Conservation (phyloP, 83 land plant species). For the Thuja plicata region DNA sequence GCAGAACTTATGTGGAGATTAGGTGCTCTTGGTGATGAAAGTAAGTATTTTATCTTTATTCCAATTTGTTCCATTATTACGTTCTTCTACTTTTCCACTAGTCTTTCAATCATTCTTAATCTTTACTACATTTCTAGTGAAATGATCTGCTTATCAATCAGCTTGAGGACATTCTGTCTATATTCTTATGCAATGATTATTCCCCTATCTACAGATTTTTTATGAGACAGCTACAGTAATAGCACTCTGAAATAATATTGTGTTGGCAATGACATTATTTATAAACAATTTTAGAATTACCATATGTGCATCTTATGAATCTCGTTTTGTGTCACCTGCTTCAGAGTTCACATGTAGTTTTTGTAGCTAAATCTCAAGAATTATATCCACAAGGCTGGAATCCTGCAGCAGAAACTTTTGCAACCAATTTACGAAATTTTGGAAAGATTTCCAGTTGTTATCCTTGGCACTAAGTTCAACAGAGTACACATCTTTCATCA, state of each 20-base stretch:
- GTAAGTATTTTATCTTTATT: constrained; percentile 25
- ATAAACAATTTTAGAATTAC: background rate
- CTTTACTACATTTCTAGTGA: background rate
- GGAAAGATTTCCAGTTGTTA: background rate
- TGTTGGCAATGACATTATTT: background rate
- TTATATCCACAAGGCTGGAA: background rate
- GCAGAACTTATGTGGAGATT: constrained; percentile 77
- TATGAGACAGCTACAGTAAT: background rate
- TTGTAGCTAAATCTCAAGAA: background rate
- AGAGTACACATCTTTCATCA: too few species aligned
- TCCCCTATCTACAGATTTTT: background rate
- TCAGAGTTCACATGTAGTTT: background rate
- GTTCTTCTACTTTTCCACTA: background rate
- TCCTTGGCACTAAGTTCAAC: too few species aligned
- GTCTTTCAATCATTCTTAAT: background rate
- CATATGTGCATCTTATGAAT: background rate
- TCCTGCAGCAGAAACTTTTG: background rate
- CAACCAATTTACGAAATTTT: background rate
- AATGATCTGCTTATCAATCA: background rate
- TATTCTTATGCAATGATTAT: background rate
- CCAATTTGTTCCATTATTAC: background rate
- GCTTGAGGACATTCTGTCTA: background rate
- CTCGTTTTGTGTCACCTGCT: background rate
- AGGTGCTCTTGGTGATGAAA: constrained; percentile 65
- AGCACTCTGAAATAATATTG: background rate